Evolutionary conservation across 108 stramenopile genomes (phyloP), one percentile per base, ranked within the genome.

Genomic region (Cylindrotheca closterium): DNA sequence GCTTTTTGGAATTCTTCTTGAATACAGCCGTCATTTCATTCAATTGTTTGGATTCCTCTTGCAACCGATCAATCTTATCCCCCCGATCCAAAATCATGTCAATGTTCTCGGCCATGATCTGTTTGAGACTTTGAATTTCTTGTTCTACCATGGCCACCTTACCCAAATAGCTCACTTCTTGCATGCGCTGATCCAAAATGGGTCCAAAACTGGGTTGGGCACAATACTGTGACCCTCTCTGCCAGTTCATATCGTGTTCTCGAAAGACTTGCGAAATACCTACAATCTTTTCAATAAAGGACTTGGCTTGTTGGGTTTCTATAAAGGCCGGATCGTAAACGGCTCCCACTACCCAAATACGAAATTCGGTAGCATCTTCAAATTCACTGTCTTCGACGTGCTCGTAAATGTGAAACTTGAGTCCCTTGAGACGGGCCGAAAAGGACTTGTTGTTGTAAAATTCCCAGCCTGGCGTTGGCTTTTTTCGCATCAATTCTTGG

Each of bases 401-500:
- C 28, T 88, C 87, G 47, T 79, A 80, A 0, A 89, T 53, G 50
- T 89, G 84, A 67, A 89, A 85, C 59, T 89, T 89, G 45, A 84
- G 63, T 26, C 75, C 82, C 30, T 70, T 68, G 29, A 82, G 73
- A 19, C 22, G 49, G 59, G 33, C 19, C 3, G 42, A n/a, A 31
- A 51, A 21, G 29, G 10, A 8, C n/a, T 31, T 19, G 33, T 19
- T n/a, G 49, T 18, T 65, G 53, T 46, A 28, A 52, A 69, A 78
- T 71, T 89, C 88, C 72, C 73, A 89, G 0, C 88, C 88, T 4
- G 79, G 77, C 21, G 88, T 89, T 19, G 80, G 63, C 30, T 80
- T 78, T 68, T 77, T 80, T 17, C 72, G 65, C 28, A 79, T 49
- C 25, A 89, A 56, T 52, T 60, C 67, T 33, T 79, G 58, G 12